Conservation (phyloP, 2,329 filamentous ascomycete genomes). For the Clonostachys rosea region DNA sequence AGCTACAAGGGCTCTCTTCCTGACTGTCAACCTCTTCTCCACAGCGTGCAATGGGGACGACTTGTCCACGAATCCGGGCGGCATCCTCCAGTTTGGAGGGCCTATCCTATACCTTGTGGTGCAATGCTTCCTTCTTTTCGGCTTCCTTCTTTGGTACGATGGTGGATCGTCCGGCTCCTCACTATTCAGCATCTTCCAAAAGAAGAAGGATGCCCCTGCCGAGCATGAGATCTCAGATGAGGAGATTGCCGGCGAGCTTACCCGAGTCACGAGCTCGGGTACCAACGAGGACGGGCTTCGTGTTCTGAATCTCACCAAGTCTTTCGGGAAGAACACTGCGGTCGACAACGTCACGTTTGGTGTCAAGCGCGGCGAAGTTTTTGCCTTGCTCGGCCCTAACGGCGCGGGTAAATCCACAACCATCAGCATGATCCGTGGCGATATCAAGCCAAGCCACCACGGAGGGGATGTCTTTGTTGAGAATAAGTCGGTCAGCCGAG, state of each 20-base stretch:
- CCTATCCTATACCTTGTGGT: conserved; percentile 79
- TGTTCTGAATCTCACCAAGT: conserved; percentile 77
- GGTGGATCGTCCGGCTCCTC: conserved; percentile 62
- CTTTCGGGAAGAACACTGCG: conserved; percentile 69
- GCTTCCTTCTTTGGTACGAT: conserved; percentile 74
- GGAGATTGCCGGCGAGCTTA: conserved; percentile 62
- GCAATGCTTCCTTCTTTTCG: conserved; percentile 68
- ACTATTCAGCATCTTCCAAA: conserved; percentile 34
- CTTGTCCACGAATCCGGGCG: conserved; percentile 65
- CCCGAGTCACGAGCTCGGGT: conserved; percentile 44
- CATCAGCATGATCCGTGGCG: conserved; percentile 85
- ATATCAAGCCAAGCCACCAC: conserved; percentile 66
- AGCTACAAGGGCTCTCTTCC: conserved; percentile 67
- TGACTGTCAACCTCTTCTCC: conserved; percentile 80
- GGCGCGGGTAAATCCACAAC: conserved; percentile 90
- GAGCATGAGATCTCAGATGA: conserved; percentile 37
- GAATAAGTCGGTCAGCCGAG: conserved; percentile 66
- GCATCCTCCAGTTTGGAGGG: conserved; percentile 72
- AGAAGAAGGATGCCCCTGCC: conserved; percentile 13
- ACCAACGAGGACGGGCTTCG: conserved; percentile 59
- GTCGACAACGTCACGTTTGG: conserved; percentile 89
- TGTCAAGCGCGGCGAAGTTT: conserved; percentile 75
- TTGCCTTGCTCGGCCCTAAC: conserved; percentile 85
- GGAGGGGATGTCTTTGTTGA: conserved; percentile 82
- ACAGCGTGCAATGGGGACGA: conserved; percentile 63